These are phyloP conservation scores for Dactylellina parvicollis DNA, from an alignment of 2,329 filamentous ascomycete genomes.

Conservation along the genomic window DNA sequence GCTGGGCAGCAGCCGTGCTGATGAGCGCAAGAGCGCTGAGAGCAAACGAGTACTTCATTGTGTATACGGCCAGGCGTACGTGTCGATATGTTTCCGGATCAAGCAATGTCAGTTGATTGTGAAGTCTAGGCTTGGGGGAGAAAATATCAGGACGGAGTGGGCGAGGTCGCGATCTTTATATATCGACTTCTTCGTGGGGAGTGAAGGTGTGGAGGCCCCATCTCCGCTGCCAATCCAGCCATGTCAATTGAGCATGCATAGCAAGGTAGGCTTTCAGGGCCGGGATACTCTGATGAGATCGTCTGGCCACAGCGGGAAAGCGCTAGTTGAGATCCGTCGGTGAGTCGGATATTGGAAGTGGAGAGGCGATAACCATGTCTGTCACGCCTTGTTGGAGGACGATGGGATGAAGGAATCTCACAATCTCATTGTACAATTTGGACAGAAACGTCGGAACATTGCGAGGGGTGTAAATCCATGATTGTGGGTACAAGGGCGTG, in stretches of 20 bases:
- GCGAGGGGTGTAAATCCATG: constrained; percentile 10
- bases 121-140: constrained; percentile 50
- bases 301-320: constrained; percentile 37
- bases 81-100: constrained; percentile 41
- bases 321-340: constrained; percentile 48
- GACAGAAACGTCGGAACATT: constrained; percentile 30
- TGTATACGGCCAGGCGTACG: constrained; percentile 42
- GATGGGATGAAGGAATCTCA: constrained; percentile 31
- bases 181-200: constrained; percentile 8
- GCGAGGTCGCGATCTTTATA: constrained; percentile 39
- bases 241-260: constrained; percentile 21
- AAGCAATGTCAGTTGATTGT: constrained; percentile 43
- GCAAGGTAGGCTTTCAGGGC: background rate
- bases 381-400: constrained; percentile 5
- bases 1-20: constrained; percentile 48
- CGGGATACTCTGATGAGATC: constrained; percentile 17
- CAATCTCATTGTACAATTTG: constrained; percentile 39
- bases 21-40: constrained; percentile 53
- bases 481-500: constrained; percentile 3
- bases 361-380: constrained; percentile 25
- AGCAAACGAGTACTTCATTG: constrained; percentile 52
- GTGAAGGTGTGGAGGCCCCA: background rate
- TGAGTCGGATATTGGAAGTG: constrained; percentile 53
- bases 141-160: constrained; percentile 43
- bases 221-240: constrained; percentile 9